Evolutionary conservation across 768 basidiomycete genomes (phyloP).

Genomic region (Calocera viscosa): DNA sequence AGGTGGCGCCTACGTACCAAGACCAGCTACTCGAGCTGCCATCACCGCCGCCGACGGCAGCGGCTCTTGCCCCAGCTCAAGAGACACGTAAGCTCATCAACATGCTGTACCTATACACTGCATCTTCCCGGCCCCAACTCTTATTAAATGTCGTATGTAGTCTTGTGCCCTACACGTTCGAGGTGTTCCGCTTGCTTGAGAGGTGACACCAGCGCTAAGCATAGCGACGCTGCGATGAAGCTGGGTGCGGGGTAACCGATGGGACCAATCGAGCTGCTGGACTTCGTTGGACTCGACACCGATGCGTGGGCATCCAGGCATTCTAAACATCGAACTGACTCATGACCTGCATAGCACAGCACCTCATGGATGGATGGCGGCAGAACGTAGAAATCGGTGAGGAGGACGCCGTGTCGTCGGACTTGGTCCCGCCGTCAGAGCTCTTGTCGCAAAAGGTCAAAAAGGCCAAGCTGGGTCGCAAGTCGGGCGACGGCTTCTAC

Average conservation of each 20-base stretch:
- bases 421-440: conserved; percentile 24
- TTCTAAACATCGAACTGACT: too few relatives aligned
- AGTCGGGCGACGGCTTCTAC: conserved; percentile 34
- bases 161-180: conserved; percentile 33
- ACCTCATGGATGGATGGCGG: conserved; percentile 32
- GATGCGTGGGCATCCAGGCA: too few relatives aligned
- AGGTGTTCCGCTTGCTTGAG: conserved; percentile 33
- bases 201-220: conserved; percentile 31
- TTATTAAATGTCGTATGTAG: too few relatives aligned
- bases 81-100: too few relatives aligned
- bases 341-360: conserved; percentile 10
- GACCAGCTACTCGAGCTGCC: too few relatives aligned
- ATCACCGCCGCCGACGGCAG: too few relatives aligned
- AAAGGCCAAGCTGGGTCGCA: conserved; percentile 31
- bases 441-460: conserved; percentile 29
- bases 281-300: conserved; percentile 33
- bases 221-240: conserved; percentile 36
- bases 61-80: too few relatives aligned
- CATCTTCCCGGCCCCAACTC: too few relatives aligned
- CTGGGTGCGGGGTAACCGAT: conserved; percentile 33
- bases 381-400: conserved; percentile 26
- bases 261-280: conserved; percentile 27
- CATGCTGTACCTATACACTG: too few relatives aligned
- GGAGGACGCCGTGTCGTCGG: conserved; percentile 10
- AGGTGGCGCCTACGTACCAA: too few relatives aligned